Percentiles rank a stretch among this genome's conserved stretches.
phyloP scores from a whole-genome alignment of 495 filamentous ascomycete genomes.

The Neurospora hispaniola region DNA sequence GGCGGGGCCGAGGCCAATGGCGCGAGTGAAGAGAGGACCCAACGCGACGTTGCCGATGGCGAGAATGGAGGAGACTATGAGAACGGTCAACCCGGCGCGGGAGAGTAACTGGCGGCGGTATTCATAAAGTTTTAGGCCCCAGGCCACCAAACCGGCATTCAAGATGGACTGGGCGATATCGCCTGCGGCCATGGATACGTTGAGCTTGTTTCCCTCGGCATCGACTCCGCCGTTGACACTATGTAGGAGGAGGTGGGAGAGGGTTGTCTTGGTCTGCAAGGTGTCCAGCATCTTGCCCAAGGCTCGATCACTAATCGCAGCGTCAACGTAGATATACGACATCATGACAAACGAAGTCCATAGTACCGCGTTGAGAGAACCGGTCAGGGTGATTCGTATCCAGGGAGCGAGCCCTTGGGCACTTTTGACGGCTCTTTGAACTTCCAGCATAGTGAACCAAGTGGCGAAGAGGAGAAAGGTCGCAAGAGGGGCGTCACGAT shows the following conservation, averaged over 20 bases:
- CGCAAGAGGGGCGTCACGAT: constrained; percentile 22
- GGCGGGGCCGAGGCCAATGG: constrained; percentile 20
- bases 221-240: neutral
- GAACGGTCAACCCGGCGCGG: constrained; percentile 26
- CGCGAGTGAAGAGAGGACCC: constrained; percentile 25
- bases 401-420: constrained; percentile 9
- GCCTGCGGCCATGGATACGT: constrained; percentile 27
- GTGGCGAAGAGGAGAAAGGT: constrained; percentile 26
- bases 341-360: constrained; percentile 31
- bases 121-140: constrained; percentile 40
- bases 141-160: constrained; percentile 33
- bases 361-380: constrained; percentile 32
- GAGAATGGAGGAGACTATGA: constrained; percentile 20
- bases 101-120: constrained; percentile 31
- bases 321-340: constrained; percentile 29
- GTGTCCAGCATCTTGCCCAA: constrained; percentile 20
- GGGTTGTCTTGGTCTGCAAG: constrained; percentile 24
- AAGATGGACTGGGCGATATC: constrained; percentile 32
- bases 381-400: constrained; percentile 19
- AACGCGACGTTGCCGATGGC: constrained; percentile 27
- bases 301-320: constrained; percentile 11
- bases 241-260: constrained; percentile 24
- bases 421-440: constrained; percentile 26
- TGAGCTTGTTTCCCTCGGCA: neutral
- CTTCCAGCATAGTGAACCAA: constrained; percentile 30